Conservation (phyloP, 345 rosid genomes). For the Stellera chamaejasme region DNA sequence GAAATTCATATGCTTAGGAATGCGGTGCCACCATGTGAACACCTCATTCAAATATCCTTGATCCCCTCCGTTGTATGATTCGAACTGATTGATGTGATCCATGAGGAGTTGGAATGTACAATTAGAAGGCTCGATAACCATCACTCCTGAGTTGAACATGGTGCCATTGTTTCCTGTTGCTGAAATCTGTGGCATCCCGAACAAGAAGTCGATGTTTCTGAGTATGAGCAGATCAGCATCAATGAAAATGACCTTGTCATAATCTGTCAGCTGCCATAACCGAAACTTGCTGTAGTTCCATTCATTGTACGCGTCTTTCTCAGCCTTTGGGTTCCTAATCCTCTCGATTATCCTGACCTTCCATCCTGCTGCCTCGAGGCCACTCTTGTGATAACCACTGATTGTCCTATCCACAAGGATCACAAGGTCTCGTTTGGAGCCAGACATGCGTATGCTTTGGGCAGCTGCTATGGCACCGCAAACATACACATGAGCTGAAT, state of each 20-base stretch:
- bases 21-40: constrained; percentile 98
- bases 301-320: constrained; percentile 90
- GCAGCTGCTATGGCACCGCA: constrained; percentile 94
- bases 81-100: constrained; percentile 80
- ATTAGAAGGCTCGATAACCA: constrained; percentile 82
- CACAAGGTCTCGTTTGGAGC: constrained; percentile 85
- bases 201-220: constrained; percentile 83
- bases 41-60: constrained; percentile 86
- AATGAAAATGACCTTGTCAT: constrained; percentile 85
- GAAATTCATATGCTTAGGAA: constrained; percentile 80
- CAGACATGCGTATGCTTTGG: constrained; percentile 85
- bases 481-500: constrained; percentile 82
- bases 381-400: constrained; percentile 68
- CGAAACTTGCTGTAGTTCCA: constrained; percentile 98
- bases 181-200: constrained; percentile 78
- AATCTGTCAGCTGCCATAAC: constrained; percentile 92
- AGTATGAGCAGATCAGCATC: constrained; percentile 85
- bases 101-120: constrained; percentile 77
- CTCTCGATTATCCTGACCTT: constrained; percentile 69
- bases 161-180: constrained; percentile 87
- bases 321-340: constrained; percentile 95
- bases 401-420: constrained; percentile 82
- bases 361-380: constrained; percentile 93
- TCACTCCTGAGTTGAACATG: constrained; percentile 80
- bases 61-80: constrained; percentile 87